Evolutionary conservation across 495 filamentous ascomycete genomes (phyloP).

Genomic region (Ramalina peruviana): DNA sequence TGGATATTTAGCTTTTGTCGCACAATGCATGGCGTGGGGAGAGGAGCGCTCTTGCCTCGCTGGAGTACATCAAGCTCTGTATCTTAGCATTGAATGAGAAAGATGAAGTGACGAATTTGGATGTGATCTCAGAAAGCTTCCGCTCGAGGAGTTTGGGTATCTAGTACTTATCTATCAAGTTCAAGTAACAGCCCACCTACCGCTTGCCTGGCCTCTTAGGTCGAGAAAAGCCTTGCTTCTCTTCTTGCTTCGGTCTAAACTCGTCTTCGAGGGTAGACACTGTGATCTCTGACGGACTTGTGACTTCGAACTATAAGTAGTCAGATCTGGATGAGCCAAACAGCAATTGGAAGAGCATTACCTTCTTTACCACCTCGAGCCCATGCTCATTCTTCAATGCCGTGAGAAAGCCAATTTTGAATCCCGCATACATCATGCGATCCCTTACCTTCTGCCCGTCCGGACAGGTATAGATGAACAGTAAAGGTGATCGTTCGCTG

Average conservation of each 20-base stretch:
- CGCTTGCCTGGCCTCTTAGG: conserved; percentile 71
- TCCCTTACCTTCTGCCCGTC: conserved; percentile 69
- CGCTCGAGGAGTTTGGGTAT: no score
- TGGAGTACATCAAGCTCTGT: no score
- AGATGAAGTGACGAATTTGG: no score
- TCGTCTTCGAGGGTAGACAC: conserved; percentile 56
- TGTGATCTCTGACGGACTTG: conserved; percentile 65
- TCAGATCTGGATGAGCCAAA: conserved; percentile 34
- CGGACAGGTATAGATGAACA: conserved; percentile 95
- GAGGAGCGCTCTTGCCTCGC: no score
- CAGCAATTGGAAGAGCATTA: conserved; percentile 17
- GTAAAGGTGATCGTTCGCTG: conserved; percentile 45
- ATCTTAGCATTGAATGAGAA: no score
- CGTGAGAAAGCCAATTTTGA: conserved; percentile 54
- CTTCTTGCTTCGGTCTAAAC: conserved; percentile 56
- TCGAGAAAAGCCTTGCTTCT: conserved; percentile 62
- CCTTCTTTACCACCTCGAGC: conserved; percentile 62
- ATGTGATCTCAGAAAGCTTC: no score
- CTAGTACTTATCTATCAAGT: no score
- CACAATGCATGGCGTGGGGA: no score
- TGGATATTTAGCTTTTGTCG: no score
- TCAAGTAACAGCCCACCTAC: background rate
- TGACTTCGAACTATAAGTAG: conserved; percentile 43
- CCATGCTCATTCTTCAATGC: conserved; percentile 57
- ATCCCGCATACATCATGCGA: conserved; percentile 87